Evolutionary conservation across 148 eudicot genomes (phyloP).

Genomic region (Arbutus unedo): DNA sequence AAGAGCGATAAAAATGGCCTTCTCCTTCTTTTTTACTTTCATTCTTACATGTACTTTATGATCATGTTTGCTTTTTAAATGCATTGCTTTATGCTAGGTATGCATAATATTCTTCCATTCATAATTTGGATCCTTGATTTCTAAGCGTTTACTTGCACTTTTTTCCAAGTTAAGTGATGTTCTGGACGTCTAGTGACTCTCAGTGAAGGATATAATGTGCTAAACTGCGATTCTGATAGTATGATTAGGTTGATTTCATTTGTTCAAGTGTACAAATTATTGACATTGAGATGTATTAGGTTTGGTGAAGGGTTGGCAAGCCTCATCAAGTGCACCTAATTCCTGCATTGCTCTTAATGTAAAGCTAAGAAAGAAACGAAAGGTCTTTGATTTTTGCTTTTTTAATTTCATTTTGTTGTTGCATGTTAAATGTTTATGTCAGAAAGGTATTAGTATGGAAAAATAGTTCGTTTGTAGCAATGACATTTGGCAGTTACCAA

Average conservation of each 20-base stretch:
- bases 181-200: not conserved
- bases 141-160: not conserved
- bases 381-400: not conserved
- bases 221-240: not conserved
- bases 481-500: not conserved
- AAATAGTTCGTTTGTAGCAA: not conserved
- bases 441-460: not conserved
- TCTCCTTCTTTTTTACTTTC: not conserved
- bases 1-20: not conserved
- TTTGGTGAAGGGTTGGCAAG: not conserved
- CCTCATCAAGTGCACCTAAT: not conserved
- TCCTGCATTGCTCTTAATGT: not conserved
- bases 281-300: not conserved
- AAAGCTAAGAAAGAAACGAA: not conserved
- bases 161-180: not conserved
- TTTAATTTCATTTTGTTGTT: not conserved
- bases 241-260: not conserved
- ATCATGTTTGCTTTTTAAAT: slow-evolving; percentile 8
- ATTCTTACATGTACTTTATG: not conserved
- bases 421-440: not conserved
- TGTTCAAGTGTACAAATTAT: not conserved
- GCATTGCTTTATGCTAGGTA: not conserved
- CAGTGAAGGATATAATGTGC: not conserved
- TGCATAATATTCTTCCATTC: not conserved
- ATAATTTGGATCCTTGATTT: not conserved